Base-by-base conservation (phyloP, 2,329 filamentous ascomycete species). In the Cladobotryum protrusum region DNA sequence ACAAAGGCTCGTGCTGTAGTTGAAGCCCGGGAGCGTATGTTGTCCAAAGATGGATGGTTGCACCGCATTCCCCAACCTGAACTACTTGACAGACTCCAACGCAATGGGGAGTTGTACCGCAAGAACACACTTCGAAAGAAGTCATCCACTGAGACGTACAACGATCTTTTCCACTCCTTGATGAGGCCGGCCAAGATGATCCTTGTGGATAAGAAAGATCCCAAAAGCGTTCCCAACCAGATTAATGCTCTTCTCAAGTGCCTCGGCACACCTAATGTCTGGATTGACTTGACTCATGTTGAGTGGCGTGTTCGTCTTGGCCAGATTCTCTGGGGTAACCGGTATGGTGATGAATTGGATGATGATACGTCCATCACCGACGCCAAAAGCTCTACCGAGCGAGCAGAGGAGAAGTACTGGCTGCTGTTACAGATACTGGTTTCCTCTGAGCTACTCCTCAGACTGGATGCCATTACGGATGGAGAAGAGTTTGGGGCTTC, bases 281-380 rank as follows among this genome's bases (percentile, higher is more conserved):
- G 86, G 86, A 77, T 86, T 46, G 85, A 89, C 64, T 86, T 89
- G 56, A 85, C 83, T 17, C 75, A 83, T 32, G 82, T 89, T 6
- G 85, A 89, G 61, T 89, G 85, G 85, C 77, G 86, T 35, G 85
- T 89, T 51, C 75, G 84, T 12, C 71, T 89, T 1, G 86, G 86
- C 6, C 85, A 88, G 65, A 75, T 89, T 39, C 67, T 89, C 2
- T 89, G 85, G 85, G 82, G 77, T 14, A 68, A 72, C 14, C 67
- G 71, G 5, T 62, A 73, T 20, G 76, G 77, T 39, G 77, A 79
- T 55, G 71, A 75, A 43, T 56, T 76, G n/a, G 73, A 74, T 40
- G 79, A 81, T 51, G 73, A 74, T 18, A 71, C 74, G n/a, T 71
- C 72, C 11, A 72, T 77, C 43, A 71, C 72, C 44, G 75, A 79